These are phyloP conservation scores for Claviceps cyperi DNA, from an alignment of 2,329 filamentous ascomycete species.

Conservation along the genomic window DNA sequence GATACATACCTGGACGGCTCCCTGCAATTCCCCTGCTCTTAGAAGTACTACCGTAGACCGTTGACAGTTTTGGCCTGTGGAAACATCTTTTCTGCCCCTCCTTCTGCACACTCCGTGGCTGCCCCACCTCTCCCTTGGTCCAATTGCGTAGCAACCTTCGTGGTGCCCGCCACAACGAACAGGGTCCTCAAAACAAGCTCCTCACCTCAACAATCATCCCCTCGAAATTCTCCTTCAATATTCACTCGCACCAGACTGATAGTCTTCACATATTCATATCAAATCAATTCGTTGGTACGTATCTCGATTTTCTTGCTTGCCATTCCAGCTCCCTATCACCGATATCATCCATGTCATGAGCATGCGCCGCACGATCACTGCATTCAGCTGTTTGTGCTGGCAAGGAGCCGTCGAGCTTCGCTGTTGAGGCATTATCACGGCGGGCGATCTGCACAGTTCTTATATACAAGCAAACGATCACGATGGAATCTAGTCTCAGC, in stretches of 20 bases:
- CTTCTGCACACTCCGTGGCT: conserved; percentile 1
- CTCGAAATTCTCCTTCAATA: not conserved
- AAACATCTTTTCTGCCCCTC: conserved; percentile 12
- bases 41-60: not conserved
- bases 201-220: conserved; percentile 5
- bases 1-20: not conserved
- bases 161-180: conserved; percentile 3
- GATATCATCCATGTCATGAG: not conserved
- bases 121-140: conserved; percentile 11
- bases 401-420: not conserved
- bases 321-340: not conserved
- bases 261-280: not conserved
- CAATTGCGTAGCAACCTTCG: conserved; percentile 3
- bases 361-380: not conserved
- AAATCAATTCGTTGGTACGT: not conserved
- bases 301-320: not conserved
- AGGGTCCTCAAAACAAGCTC: conserved; percentile 1
- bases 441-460: not conserved
- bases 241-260: not conserved
- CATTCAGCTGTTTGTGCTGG: not conserved
- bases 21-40: not conserved
- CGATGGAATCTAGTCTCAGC: not conserved
- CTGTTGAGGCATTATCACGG: conserved; percentile 1
- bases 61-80: not conserved
- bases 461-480: not conserved